Evolutionary conservation across 768 basidiomycete species (phyloP).

Genomic region (Roridomyces roridus): DNA sequence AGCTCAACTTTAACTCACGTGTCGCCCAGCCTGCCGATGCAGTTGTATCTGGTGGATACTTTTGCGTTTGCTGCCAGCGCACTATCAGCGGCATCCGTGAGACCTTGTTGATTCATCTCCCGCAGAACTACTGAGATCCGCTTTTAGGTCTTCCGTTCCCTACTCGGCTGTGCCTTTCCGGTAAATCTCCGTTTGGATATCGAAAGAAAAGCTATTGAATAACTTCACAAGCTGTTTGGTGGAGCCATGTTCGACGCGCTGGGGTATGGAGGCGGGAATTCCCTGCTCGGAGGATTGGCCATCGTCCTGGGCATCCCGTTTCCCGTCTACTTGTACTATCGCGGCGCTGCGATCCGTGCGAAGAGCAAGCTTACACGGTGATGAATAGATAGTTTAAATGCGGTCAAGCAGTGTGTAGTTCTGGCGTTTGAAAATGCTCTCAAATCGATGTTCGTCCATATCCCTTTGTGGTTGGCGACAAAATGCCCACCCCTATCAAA

Average conservation of each 20-base stretch:
- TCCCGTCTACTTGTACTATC: conserved; percentile 58
- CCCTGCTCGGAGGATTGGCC: conserved; percentile 56
- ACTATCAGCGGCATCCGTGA: conserved; percentile 62
- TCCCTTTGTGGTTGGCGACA: too few species aligned
- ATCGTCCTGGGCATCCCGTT: conserved; percentile 63
- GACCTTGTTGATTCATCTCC: conserved; percentile 11
- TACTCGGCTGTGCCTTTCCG: conserved; percentile 71
- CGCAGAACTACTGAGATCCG: background rate
- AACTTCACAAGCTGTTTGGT: too few species aligned
- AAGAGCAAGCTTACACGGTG: conserved; percentile 18
- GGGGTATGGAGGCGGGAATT: conserved; percentile 65
- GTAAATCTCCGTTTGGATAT: too few species aligned
- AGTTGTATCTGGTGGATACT: conserved; percentile 64
- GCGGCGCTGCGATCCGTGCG: conserved; percentile 32
- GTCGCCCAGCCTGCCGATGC: conserved; percentile 43
- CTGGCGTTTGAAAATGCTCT: too few species aligned
- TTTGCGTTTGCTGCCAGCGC: conserved; percentile 74
- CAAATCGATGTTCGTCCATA: too few species aligned
- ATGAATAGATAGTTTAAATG: too few species aligned
- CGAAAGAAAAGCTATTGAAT: too few species aligned
- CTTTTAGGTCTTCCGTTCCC: conserved; percentile 59
- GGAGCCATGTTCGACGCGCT: conserved; percentile 60
- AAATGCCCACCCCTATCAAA: too few species aligned
- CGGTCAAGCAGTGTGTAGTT: too few species aligned
- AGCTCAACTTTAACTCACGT: conserved; percentile 18